Evolutionary conservation across 2,329 filamentous ascomycete genomes (phyloP), one percentile per base, ranked within the genome.

Genomic region (Venturia effusa): DNA sequence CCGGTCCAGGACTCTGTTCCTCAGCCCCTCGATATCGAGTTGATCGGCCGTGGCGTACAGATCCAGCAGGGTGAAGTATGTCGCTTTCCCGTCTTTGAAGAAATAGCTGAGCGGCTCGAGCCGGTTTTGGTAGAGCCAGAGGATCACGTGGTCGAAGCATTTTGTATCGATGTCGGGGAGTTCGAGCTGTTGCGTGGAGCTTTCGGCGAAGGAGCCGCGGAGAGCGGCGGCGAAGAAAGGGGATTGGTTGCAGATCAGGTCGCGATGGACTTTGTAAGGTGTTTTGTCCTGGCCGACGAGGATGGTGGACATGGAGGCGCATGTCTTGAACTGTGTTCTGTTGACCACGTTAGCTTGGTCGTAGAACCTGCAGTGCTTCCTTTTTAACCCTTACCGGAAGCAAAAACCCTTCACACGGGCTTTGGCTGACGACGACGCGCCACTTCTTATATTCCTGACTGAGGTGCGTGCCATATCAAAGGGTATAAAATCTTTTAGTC

Each of bases 161-260:
- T 77, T 73, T 24, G 77, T 73, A 65, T 72, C 72, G 61, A 80
- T 73, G 64, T 79, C 78, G 40, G 77, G 75, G 17, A 82, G 73
- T 7, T 69, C 71, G 65, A 81, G 74, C 11, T 70, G 71, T 62
- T 79, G 75, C 27, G 74, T 70, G 27, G 71, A 67, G 30, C 76
- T 75, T 72, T 82, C 79, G 55, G 75, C 71, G 68, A 81, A 82
- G 11, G 73, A 69, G 61, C 77, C 75, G 37, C 76, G 77, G 59
- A 82, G 76, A 3, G 79, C 78, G 51, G 79, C 79, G 61, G 77
- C 75, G 72, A 83, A 82, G 72, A 81, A 82, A 27, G 79, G 76
- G 1, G 77, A 80, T 68, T 77, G 73, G 8, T 69, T 66, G 2
- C 76, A 77, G n/a, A 81, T 73, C 39, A 81, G 74, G 43, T 78